Percentiles rank a stretch among this genome's conserved stretches.
Conservation (phyloP, 345 rosid genomes). For the Pelargonium nanum region DNA sequence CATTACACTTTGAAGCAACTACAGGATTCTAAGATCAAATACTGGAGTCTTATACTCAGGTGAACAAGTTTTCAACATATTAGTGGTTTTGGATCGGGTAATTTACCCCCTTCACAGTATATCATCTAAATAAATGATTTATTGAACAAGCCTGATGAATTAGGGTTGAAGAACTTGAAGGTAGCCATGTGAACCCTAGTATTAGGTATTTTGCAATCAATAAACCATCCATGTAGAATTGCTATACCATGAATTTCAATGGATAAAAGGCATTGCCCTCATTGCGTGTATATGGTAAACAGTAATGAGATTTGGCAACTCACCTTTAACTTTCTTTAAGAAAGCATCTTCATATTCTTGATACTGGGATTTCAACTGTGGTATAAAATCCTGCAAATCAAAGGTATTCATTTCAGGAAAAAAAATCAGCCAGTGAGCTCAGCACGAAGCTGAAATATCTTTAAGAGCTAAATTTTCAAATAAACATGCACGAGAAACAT, state of each 20-base stretch:
- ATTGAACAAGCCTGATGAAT: neutral
- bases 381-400: constrained; percentile 13
- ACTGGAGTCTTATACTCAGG: neutral
- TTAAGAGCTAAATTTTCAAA: too few relatives aligned
- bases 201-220: neutral
- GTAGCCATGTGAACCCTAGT: neutral
- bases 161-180: neutral
- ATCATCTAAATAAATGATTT: neutral
- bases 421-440: too few relatives aligned
- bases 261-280: neutral
- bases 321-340: constrained; percentile 28
- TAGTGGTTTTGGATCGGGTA: neutral
- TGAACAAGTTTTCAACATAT: neutral
- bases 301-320: neutral
- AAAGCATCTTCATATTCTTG: constrained; percentile 23
- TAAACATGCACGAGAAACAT: neutral
- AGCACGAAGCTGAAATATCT: too few relatives aligned
- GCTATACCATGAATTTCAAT: neutral
- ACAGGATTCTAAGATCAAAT: neutral
- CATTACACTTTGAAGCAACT: neutral
- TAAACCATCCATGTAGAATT: neutral
- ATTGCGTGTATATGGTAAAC: neutral
- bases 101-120: neutral
- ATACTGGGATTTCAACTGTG: constrained; percentile 14
- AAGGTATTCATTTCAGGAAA: neutral